A percentile compares a stretch with the other conserved stretches of the same genome.
phyloP scores from a whole-genome alignment of 2,329 filamentous ascomycete species.

The Beauveria scarabaeidicola region DNA sequence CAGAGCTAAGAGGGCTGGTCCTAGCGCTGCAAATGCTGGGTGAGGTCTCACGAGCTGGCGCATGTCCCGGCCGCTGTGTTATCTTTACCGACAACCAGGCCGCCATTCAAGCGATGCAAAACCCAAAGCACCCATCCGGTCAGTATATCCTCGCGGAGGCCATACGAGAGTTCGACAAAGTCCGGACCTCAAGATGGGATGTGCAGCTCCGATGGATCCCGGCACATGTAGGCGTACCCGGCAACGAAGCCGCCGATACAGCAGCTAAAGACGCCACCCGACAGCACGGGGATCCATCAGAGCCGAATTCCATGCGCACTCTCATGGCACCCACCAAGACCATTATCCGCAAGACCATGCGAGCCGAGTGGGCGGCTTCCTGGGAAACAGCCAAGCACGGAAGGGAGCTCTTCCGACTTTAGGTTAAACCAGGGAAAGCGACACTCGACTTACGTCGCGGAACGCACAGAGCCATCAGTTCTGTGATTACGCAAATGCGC shows the following conservation, averaged over 20 bases:
- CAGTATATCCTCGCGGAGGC: constrained; percentile 21
- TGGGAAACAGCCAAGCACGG: too few species aligned
- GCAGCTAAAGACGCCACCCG: constrained; percentile 16
- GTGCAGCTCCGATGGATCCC: constrained; percentile 16
- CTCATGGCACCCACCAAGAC: too few species aligned
- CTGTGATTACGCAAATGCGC: too few species aligned
- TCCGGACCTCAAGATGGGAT: constrained; percentile 8
- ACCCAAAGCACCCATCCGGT: constrained; percentile 20
- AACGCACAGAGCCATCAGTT: too few species aligned
- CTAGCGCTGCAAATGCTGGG: constrained; percentile 20
- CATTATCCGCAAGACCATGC: too few species aligned
- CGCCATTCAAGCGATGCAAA: constrained; percentile 21
- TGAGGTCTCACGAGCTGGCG: constrained; percentile 13
- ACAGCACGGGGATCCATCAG: too few species aligned
- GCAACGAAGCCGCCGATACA: constrained; percentile 18
- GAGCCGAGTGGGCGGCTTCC: too few species aligned
- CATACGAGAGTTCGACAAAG: constrained; percentile 14
- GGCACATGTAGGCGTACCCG: constrained; percentile 15
- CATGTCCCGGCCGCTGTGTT: constrained; percentile 14
- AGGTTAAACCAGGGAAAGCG: too few species aligned
- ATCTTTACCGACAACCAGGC: constrained; percentile 26
- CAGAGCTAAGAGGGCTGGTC: constrained; percentile 20
- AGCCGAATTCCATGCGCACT: too few species aligned
- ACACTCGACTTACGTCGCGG: too few species aligned
- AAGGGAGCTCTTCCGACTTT: too few species aligned